These are phyloP conservation scores for Verticillium albo-atrum DNA, from an alignment of 2,329 filamentous ascomycete genomes.

Conservation along the genomic window DNA sequence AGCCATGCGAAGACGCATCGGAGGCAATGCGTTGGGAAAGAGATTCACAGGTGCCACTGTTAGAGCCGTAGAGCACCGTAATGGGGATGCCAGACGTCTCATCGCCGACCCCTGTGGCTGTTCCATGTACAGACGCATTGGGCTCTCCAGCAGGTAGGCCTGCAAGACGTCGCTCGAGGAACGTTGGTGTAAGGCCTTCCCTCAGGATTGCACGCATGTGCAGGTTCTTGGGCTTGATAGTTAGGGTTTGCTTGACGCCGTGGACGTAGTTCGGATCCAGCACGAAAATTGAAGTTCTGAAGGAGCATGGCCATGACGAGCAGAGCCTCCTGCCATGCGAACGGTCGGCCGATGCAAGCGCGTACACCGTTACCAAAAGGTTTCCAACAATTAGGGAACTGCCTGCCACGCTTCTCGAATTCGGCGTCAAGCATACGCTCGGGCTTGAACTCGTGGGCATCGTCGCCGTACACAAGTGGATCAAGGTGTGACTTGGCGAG, in stretches of 20 bases:
- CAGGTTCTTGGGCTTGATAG: slow-evolving; percentile 57
- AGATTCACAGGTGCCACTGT: slow-evolving; percentile 64
- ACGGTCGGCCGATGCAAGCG: slow-evolving; percentile 47
- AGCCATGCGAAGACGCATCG: slow-evolving; percentile 52
- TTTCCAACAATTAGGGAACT: slow-evolving; percentile 35
- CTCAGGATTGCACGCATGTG: slow-evolving; percentile 52
- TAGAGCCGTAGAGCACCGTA: slow-evolving; percentile 62
- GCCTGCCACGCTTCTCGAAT: slow-evolving; percentile 29
- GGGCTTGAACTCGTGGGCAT: too few species aligned
- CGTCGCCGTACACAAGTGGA: too few species aligned
- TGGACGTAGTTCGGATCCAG: slow-evolving; percentile 53
- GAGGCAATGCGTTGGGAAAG: slow-evolving; percentile 56
- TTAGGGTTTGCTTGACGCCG: slow-evolving; percentile 48
- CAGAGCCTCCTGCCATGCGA: slow-evolving; percentile 50
- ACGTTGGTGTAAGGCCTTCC: slow-evolving; percentile 29
- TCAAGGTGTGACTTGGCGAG: slow-evolving; percentile 31
- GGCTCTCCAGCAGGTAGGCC: too few species aligned
- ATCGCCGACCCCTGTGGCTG: too few species aligned
- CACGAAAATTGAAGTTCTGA: slow-evolving; percentile 62
- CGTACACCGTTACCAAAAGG: slow-evolving; percentile 50
- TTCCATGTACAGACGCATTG: too few species aligned
- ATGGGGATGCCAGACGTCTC: slow-evolving; percentile 31
- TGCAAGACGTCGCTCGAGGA: slow-evolving; percentile 43
- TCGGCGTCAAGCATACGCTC: slow-evolving; percentile 49
- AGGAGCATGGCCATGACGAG: slow-evolving; percentile 48